Percentiles rank a stretch among this genome's conserved stretches.
Evolutionary conservation across 768 basidiomycete genomes (phyloP).

Genomic region (Pleurotus sapidus): DNA sequence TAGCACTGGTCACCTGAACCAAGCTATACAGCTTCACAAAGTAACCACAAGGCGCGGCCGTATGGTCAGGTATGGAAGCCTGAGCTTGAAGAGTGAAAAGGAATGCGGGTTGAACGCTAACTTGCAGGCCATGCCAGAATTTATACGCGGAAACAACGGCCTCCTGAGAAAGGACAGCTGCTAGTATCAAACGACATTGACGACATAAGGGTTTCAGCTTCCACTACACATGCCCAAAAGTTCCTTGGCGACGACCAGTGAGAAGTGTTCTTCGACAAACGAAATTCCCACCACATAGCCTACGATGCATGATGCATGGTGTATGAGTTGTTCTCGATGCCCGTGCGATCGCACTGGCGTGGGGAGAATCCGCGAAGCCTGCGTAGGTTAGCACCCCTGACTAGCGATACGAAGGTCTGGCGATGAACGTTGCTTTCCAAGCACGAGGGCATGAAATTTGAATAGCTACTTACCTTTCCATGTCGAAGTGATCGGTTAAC

Average conservation of each 20-base stretch:
- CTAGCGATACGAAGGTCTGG: too few relatives aligned
- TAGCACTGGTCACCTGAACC: neutral
- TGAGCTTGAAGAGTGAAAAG: neutral
- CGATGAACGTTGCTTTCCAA: too few relatives aligned
- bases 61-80: neutral
- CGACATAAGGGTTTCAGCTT: neutral
- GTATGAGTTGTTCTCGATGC: too few relatives aligned
- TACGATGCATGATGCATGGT: too few relatives aligned
- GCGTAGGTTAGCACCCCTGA: too few relatives aligned
- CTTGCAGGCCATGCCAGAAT: neutral
- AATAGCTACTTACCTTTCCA: too few relatives aligned
- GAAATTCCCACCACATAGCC: too few relatives aligned
- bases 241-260: conserved; percentile 6
- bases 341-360: too few relatives aligned
- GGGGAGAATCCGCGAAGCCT: too few relatives aligned
- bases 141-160: neutral
- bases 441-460: too few relatives aligned
- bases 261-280: neutral
- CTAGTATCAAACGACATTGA: too few relatives aligned
- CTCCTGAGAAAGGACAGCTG: neutral
- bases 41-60: neutral
- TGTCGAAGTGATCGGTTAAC: too few relatives aligned
- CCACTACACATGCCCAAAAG: neutral
- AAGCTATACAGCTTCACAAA: neutral
- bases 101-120: neutral